Conservation (phyloP, 108 stramenopile genomes). For the Parietichytrium sp. region DNA sequence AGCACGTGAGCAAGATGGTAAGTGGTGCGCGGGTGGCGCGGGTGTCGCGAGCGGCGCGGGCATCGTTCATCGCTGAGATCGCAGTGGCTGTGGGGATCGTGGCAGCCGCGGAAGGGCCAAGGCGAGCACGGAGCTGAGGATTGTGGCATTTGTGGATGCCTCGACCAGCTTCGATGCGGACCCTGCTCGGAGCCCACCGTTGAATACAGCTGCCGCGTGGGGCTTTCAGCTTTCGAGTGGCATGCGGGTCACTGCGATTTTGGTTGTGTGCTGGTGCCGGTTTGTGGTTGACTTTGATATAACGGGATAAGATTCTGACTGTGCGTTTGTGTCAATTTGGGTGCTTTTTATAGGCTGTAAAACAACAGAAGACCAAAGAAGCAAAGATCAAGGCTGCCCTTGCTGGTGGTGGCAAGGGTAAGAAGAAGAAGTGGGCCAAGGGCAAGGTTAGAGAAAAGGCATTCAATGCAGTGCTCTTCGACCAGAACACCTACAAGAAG, state of each 20-base stretch:
- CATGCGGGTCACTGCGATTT: constrained; percentile 11
- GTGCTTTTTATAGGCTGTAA: not conserved
- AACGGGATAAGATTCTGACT: not conserved
- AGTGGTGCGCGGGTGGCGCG: too few relatives aligned
- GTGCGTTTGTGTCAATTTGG: constrained; percentile 37
- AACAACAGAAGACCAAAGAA: constrained; percentile 99
- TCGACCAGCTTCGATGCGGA: too few relatives aligned
- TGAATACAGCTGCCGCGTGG: too few relatives aligned
- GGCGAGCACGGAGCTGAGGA: too few relatives aligned
- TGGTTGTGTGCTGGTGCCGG: not conserved
- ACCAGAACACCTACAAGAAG: constrained; percentile 92
- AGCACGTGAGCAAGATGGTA: too few relatives aligned
- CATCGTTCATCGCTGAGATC: too few relatives aligned
- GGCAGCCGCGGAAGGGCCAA: too few relatives aligned
- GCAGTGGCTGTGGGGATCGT: too few relatives aligned
- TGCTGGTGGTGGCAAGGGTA: constrained; percentile 99
- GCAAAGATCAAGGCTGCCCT: constrained; percentile 98
- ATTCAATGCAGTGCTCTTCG: constrained; percentile 97
- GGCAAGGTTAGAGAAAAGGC: constrained; percentile 99
- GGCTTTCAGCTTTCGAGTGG: too few relatives aligned
- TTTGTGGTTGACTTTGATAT: constrained; percentile 24
- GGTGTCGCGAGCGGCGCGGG: too few relatives aligned
- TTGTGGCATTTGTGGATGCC: too few relatives aligned
- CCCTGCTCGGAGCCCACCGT: too few relatives aligned
- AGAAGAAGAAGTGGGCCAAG: constrained; percentile 99